Base-by-base conservation (phyloP, 345 rosid genomes). In the Hibiscus trionum region DNA sequence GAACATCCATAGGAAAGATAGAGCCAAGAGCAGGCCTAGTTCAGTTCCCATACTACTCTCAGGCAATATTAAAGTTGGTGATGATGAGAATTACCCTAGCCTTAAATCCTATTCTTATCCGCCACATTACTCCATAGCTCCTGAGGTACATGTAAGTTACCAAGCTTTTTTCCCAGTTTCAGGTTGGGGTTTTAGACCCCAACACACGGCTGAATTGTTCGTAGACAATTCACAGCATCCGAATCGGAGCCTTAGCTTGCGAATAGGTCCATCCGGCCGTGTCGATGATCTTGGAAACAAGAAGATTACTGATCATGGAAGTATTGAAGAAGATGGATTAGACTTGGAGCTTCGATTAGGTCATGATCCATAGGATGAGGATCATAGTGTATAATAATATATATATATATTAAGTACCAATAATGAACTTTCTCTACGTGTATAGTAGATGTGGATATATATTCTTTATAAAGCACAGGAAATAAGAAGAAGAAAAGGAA, bases 321-420 rank as follows among this genome's bases (percentile, higher is more conserved):
- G 11, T 69, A 29, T 17, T 27, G 42, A 83, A 15, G 93, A 89
- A 27, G 93, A 83, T 82, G 88, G 86, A 61, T 66, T 90, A 62
- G 98, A 93, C 80, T 87, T 93, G 91, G 98, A 93, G 88, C 91
- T 93, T 76, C 88, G 98, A 77, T 92, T 93, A 73, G 98, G 96
- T 56, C 86, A 80, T 53, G 78, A 84, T 74, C 83, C 77, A 1
- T 78, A 78, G 14, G 39, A 35, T 35, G 76, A 78, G 14, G 39
- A 35, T 35, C 39, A 35, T 35, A 35, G 6, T 35, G 39, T 35
- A 35, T 4, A 35, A 35, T 35, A 35, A 35, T 49, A 14, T 47
- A 12, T 49, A 14, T 47, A 12, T 47, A 14, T 14, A 52, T 52
- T 64, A 11, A 0, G n/a, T 5, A 21, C 69, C 3, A 61, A 17